A percentile compares a stretch with the other conserved stretches of the same genome.
Evolutionary conservation across 306 rosid species (phyloP).

Genomic region (Abrus pulchellus): DNA sequence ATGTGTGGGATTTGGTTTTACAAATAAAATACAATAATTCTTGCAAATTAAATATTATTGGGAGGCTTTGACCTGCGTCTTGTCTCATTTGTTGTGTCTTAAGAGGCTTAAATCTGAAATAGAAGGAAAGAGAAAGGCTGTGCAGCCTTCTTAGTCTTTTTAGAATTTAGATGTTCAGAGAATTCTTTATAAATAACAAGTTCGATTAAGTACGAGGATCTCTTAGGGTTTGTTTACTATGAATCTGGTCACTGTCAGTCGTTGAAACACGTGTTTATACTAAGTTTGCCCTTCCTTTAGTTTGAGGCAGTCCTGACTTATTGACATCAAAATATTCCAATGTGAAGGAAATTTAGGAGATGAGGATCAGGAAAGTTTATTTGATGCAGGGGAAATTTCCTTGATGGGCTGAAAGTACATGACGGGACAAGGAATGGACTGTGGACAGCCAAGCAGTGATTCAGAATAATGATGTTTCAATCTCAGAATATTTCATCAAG

Average conservation of each 20-base stretch:
- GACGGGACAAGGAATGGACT: conserved; percentile 13
- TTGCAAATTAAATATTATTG: not conserved
- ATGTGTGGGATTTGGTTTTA: not conserved
- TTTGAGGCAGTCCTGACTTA: conserved; percentile 13
- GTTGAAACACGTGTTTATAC: not conserved
- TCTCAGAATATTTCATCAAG: not conserved
- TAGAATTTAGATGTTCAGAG: not conserved
- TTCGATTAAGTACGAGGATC: not conserved
- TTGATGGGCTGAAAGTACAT: conserved; percentile 11
- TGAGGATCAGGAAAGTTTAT: conserved; percentile 36
- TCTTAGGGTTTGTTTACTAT: not conserved
- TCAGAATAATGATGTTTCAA: conserved; percentile 1
- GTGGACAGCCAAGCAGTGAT: conserved; percentile 1
- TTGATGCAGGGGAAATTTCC: conserved; percentile 3
- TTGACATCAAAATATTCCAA: conserved; percentile 20
- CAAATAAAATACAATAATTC: not conserved
- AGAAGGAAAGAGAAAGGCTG: conserved; percentile 1
- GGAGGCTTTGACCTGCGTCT: not conserved
- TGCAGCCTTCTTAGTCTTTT: not conserved
- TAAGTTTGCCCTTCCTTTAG: not conserved
- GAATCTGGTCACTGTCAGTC: conserved; percentile 6
- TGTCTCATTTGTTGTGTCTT: conserved; percentile 1
- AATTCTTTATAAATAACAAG: not conserved
- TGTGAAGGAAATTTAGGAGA: conserved; percentile 23
- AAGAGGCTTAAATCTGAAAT: conserved; percentile 2